Evolutionary conservation across 2,329 filamentous ascomycete species (phyloP).

Genomic region (Ascochyta viciae-villosae): DNA sequence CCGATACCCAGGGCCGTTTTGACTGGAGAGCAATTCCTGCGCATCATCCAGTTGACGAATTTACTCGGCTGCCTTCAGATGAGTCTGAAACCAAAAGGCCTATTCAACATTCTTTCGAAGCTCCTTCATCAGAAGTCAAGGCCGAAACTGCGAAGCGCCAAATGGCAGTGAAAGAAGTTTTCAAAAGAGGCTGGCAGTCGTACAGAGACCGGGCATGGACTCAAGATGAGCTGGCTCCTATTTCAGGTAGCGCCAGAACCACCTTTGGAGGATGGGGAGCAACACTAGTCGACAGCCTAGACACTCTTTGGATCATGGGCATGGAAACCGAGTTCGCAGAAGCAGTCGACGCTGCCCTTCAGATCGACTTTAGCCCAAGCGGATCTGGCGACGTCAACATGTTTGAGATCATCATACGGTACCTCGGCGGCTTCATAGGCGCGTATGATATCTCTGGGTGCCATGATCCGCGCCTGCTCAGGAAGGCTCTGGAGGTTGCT

Average conservation of each 20-base stretch:
- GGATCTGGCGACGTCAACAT: slow-evolving; percentile 53
- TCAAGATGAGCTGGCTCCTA: slow-evolving; percentile 55
- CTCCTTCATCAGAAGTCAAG: slow-evolving; percentile 1
- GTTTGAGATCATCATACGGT: slow-evolving; percentile 69
- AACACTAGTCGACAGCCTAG: slow-evolving; percentile 53
- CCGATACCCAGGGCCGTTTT: slow-evolving; percentile 22
- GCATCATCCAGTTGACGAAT: slow-evolving; percentile 18
- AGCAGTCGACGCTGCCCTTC: slow-evolving; percentile 51
- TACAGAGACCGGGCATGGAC: slow-evolving; percentile 60
- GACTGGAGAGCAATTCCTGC: slow-evolving; percentile 22
- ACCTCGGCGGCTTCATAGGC: slow-evolving; percentile 82
- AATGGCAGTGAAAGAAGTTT: slow-evolving; percentile 41
- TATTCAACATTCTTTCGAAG: slow-evolving; percentile 14
- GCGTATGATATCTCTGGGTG: slow-evolving; percentile 83
- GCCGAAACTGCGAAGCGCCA: slow-evolving; percentile 50
- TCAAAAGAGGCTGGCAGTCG: slow-evolving; percentile 52
- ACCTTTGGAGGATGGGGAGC: slow-evolving; percentile 57
- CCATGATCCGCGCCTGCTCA: slow-evolving; percentile 69
- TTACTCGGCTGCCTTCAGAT: slow-evolving; percentile 12
- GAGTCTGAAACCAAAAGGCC: slow-evolving; percentile 4
- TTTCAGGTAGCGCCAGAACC: slow-evolving; percentile 48
- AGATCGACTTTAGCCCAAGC: slow-evolving; percentile 51
- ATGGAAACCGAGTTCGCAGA: slow-evolving; percentile 54
- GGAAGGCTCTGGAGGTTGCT: slow-evolving; percentile 79
- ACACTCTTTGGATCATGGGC: slow-evolving; percentile 57